These are phyloP conservation scores for Xanthoparmelia taractica DNA, from an alignment of 495 filamentous ascomycete genomes.

Conservation along the genomic window DNA sequence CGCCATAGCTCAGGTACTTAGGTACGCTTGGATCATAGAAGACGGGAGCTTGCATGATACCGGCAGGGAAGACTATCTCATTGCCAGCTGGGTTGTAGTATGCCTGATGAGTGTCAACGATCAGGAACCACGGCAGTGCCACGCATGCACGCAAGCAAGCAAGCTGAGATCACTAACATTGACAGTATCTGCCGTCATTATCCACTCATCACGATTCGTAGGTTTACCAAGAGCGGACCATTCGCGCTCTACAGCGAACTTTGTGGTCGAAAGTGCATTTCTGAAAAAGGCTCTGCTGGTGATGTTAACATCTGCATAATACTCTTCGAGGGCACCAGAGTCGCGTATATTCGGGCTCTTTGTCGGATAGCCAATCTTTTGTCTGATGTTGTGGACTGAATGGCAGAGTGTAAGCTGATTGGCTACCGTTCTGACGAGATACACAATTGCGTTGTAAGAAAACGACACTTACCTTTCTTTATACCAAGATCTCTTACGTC, in stretches of 20 bases:
- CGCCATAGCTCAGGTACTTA: constrained; percentile 59
- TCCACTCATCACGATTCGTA: constrained; percentile 55
- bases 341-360: constrained; percentile 57
- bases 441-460: neutral
- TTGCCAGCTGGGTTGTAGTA: constrained; percentile 59
- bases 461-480: constrained; percentile 40
- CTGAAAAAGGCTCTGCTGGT: constrained; percentile 49
- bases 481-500: constrained; percentile 54
- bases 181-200: constrained; percentile 52
- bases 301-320: constrained; percentile 50
- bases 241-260: constrained; percentile 40
- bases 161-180: constrained; percentile 32
- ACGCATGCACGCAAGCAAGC: neutral
- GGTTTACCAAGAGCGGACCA: constrained; percentile 56
- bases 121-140: neutral
- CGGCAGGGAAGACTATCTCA: constrained; percentile 64
- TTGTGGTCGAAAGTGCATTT: constrained; percentile 47
- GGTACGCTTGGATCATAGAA: constrained; percentile 57
- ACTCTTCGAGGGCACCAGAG: constrained; percentile 47
- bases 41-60: constrained; percentile 63
- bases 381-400: constrained; percentile 56
- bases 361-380: constrained; percentile 69
- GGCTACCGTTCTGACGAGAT: neutral
- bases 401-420: neutral
- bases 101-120: constrained; percentile 29